These are phyloP conservation scores for Mortierella alpina DNA, from an alignment of 192 early-diverging fungal species.

Conservation along the genomic window DNA sequence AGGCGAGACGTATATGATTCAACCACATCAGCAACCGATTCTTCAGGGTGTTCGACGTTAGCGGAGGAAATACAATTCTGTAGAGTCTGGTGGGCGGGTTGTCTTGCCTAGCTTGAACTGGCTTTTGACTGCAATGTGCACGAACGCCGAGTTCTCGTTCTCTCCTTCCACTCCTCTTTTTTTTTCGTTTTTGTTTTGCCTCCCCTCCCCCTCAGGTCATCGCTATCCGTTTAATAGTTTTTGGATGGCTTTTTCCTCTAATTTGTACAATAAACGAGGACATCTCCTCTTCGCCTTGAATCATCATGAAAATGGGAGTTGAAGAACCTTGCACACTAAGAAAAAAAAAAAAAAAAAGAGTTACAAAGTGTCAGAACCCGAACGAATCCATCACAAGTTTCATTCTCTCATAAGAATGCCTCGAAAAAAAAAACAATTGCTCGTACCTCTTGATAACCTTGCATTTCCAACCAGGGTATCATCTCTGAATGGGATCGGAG, in stretches of 20 bases:
- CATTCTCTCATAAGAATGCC: neutral
- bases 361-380: neutral
- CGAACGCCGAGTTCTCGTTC: no score
- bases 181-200: neutral
- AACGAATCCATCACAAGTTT: neutral
- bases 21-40: slow-evolving; percentile 28
- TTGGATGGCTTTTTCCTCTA: slow-evolving; percentile 8
- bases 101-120: no score
- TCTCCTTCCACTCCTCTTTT: no score
- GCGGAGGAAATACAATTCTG: neutral
- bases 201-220: neutral
- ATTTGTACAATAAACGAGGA: slow-evolving; percentile 74
- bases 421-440: neutral
- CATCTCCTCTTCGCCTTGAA: slow-evolving; percentile 79
- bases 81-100: no score
- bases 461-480: slow-evolving; percentile 38
- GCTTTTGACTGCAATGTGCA: no score
- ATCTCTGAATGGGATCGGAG: slow-evolving; percentile 43
- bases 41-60: slow-evolving; percentile 22
- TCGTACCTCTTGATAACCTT: slow-evolving; percentile 69
- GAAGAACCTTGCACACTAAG: slow-evolving; percentile 86
- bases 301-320: slow-evolving; percentile 93
- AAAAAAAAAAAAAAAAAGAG: neutral
- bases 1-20: slow-evolving; percentile 9
- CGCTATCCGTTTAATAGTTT: neutral